A percentile compares a stretch with the other conserved stretches of the same genome.
phyloP scores from a whole-genome alignment of 2,329 filamentous ascomycete genomes.

The Penicillium sp. region DNA sequence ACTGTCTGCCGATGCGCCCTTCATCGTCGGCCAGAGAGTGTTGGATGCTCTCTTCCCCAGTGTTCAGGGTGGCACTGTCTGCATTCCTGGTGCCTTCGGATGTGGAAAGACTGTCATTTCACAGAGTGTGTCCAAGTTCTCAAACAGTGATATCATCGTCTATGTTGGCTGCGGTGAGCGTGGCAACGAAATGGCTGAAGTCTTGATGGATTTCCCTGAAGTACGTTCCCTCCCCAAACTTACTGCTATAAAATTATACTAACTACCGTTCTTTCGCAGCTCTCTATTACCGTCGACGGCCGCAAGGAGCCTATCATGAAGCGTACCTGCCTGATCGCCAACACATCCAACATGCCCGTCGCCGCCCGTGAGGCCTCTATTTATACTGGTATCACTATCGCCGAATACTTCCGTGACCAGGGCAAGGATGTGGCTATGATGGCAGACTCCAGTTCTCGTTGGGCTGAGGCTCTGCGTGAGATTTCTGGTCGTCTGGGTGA shows the following conservation, averaged over 20 bases:
- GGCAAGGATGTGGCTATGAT: slow-evolving; percentile 99
- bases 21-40: slow-evolving; percentile 95
- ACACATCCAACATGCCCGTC: slow-evolving; percentile 99
- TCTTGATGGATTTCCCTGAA: slow-evolving; percentile 99
- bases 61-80: slow-evolving; percentile 95
- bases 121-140: slow-evolving; percentile 98
- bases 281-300: slow-evolving; percentile 89
- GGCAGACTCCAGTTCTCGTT: slow-evolving; percentile 96
- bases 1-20: slow-evolving; percentile 81
- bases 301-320: slow-evolving; percentile 99
- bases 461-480: slow-evolving; percentile 98
- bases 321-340: slow-evolving; percentile 95
- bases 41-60: slow-evolving; percentile 93
- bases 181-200: slow-evolving; percentile 99
- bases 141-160: slow-evolving; percentile 97
- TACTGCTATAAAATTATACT: slow-evolving; percentile 9
- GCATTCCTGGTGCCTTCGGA: slow-evolving; percentile 96
- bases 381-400: slow-evolving; percentile 92
- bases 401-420: slow-evolving; percentile 96
- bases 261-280: slow-evolving; percentile 43
- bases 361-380: slow-evolving; percentile 98
- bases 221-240: slow-evolving; percentile 34
- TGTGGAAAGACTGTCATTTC: slow-evolving; percentile 99
- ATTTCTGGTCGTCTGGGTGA: slow-evolving; percentile 97
- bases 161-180: slow-evolving; percentile 94